A percentile compares a stretch with the other conserved stretches of the same genome.
phyloP scores from a whole-genome alignment of 179 eudicot species.

The Camellia oleifera region DNA sequence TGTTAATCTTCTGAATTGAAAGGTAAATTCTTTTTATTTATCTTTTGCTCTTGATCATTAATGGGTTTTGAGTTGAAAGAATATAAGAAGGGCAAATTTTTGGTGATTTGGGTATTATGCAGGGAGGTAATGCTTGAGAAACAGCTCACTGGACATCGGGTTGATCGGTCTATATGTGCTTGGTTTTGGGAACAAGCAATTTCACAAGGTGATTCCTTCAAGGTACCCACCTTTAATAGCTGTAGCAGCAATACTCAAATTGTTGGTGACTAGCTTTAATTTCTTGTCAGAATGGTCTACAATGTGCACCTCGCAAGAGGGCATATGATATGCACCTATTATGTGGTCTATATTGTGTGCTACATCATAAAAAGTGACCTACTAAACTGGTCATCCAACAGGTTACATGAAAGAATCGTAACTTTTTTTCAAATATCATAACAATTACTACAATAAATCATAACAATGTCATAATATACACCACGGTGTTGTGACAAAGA shows the following conservation, averaged over 20 bases:
- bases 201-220: slow-evolving; percentile 77
- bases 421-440: too few species aligned
- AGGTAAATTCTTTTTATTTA: background rate
- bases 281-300: background rate
- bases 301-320: too few species aligned
- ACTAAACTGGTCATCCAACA: too few species aligned
- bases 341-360: too few species aligned
- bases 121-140: slow-evolving; percentile 98
- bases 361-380: too few species aligned
- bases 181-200: slow-evolving; percentile 94
- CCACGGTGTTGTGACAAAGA: too few species aligned
- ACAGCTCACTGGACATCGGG: slow-evolving; percentile 85
- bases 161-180: slow-evolving; percentile 87
- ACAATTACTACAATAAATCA: too few species aligned
- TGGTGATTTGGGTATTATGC: slow-evolving; percentile 3
- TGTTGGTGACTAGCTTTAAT: background rate
- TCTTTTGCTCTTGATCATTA: background rate
- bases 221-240: slow-evolving; percentile 39
- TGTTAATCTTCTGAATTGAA: background rate
- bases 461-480: too few species aligned
- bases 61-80: background rate
- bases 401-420: too few species aligned
- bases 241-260: background rate
- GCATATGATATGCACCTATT: too few species aligned
- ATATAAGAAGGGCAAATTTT: background rate